Base-by-base conservation (phyloP, 169 alveolate species). In the Plasmodium yoelii region DNA sequence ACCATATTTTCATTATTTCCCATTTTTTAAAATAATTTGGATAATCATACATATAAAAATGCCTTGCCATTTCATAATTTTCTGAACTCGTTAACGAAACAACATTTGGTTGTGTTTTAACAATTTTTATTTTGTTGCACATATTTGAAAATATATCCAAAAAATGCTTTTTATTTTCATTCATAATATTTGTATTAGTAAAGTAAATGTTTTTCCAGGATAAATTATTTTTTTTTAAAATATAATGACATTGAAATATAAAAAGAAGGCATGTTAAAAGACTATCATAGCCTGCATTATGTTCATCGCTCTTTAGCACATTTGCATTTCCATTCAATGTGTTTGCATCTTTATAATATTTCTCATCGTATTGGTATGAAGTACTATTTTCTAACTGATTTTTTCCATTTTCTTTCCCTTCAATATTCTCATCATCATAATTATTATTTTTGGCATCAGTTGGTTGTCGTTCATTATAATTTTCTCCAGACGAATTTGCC, bases 211-310 rank as follows among this genome's bases (percentile, higher is more conserved):
- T 64, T 26, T 56, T 71, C 92, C 95, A 80, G 34, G 49, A 18
- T 51, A 88, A 65, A 47, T 84, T 73, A 67, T 92, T 75, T 19
- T 82, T 88, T 69, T 89, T 75, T 53, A 93, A 71, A 60, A 93
- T 88, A 15, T 88, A 69, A 49, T 80, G 88, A 47, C 92, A 71
- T 67, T 95, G 98, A 55, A 93, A 89, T 24, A 95, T 90, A 84
- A 94, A 95, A 67, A 95, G 95, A 51, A 95, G 39, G 57, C 96
- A 82, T 19, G 98, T 95, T 97, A 95, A 93, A 84, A 95, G 87
- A 57, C 97, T 94, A 74, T 95, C 98, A 73, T 93, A 95, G 19
- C 98, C 97, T 0, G 97, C 97, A 55, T 95, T 96, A 64, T 94
- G 97, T 28, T 88, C 84, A 67, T 64, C 89, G 87, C 93, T 91